Conservation (phyloP, 192 early-diverging fungal genomes). For the Umbelopsis sp. region DNA sequence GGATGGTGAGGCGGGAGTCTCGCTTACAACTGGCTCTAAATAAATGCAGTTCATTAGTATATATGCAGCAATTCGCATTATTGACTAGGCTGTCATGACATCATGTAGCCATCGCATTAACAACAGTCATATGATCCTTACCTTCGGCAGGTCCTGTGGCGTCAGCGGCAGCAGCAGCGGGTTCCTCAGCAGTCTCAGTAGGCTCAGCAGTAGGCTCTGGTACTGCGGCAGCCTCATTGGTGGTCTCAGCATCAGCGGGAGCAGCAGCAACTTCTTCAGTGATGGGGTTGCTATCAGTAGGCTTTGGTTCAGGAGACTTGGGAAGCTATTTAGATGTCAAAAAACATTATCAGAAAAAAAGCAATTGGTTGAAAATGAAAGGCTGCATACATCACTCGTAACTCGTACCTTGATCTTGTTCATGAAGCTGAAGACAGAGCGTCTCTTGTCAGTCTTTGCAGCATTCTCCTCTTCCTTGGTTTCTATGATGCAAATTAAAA, state of each 20-base stretch:
- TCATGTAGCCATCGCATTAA: not conserved
- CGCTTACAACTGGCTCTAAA: not conserved
- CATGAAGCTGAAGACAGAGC: slow-evolving; percentile 15
- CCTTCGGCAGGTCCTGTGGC: slow-evolving; percentile 13
- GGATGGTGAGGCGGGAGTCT: not conserved
- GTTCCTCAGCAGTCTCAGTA: not conserved
- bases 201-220: not conserved
- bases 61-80: not conserved
- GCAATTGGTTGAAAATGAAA: too few relatives aligned
- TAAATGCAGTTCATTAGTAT: not conserved
- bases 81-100: not conserved
- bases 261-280: not conserved
- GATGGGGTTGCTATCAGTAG: not conserved
- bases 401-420: slow-evolving; percentile 13
- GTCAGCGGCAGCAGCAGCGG: slow-evolving; percentile 5
- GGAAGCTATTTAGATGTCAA: slow-evolving; percentile 6
- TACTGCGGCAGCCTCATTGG: not conserved
- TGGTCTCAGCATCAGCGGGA: not conserved
- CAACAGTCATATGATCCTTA: slow-evolving; percentile 18
- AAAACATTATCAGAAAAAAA: too few relatives aligned
- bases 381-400: not conserved
- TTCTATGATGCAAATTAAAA: not conserved
- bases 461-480: not conserved
- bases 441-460: slow-evolving; percentile 14
- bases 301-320: slow-evolving; percentile 16